These are phyloP conservation scores for Pichia sporocuriosa DNA, from an alignment of 805 yeast genomes.

Conservation along the genomic window DNA sequence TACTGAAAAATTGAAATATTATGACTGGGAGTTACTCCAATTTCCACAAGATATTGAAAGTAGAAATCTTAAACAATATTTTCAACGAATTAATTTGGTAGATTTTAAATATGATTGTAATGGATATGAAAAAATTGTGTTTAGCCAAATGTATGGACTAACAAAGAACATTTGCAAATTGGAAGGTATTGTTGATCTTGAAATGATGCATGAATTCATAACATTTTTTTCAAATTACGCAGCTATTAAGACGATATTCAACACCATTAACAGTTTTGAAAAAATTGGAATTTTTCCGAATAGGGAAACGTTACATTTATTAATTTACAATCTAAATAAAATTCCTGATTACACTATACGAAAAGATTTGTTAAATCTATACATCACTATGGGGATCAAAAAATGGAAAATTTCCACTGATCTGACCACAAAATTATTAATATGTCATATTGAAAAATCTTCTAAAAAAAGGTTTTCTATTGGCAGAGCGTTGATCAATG, in stretches of 20 bases:
- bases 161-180: conserved; percentile 3
- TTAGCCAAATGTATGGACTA: not conserved
- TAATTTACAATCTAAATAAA: conserved; percentile 1
- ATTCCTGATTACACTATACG: not conserved
- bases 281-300: conserved; percentile 5
- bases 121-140: not conserved
- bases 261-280: conserved; percentile 5
- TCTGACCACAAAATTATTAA: conserved; percentile 1
- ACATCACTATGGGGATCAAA: not conserved
- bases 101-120: conserved; percentile 1
- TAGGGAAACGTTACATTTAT: conserved; percentile 8
- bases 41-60: conserved; percentile 1
- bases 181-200: conserved; percentile 4
- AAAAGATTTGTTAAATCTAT: not conserved
- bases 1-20: not conserved
- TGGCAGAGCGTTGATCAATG: conserved; percentile 3
- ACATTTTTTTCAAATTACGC: conserved; percentile 3
- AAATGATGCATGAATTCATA: conserved; percentile 7
- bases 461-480: conserved; percentile 3
- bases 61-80: not conserved
- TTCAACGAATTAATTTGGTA: conserved; percentile 1
- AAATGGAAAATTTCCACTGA: conserved; percentile 8
- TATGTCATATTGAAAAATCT: not conserved
- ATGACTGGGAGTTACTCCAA: conserved; percentile 1
- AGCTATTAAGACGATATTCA: not conserved